Base-by-base conservation (phyloP, 2,329 filamentous ascomycete genomes). In the Fusarium succisae region DNA sequence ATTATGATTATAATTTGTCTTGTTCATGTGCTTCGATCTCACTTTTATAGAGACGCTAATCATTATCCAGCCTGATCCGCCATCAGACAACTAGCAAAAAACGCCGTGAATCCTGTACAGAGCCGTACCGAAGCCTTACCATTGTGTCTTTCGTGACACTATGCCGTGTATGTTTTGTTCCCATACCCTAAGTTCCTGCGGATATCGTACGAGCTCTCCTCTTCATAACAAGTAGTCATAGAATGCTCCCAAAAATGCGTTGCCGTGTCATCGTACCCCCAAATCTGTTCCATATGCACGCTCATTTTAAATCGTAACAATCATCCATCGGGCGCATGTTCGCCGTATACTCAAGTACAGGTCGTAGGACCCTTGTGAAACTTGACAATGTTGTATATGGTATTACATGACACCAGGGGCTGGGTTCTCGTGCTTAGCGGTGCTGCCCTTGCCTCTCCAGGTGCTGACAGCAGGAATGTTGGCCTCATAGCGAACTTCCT, bases 401-500 rank as follows among this genome's bases (percentile, higher is more conserved):
- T 35, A 41, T 68, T 77, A 83, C 59, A 83, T 75, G 37, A 73
- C 77, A 75, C 82, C 84, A 12, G 82, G 81, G 18, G 82, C 79
- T 14, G 89, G 89, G 74, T 91, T 88, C 80, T 96, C 93, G 81
- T 98, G 95, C 80, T 96, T 96, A 30, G 96, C 96, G 32, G 94
- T 94, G 77, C 92, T 96, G 20, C 96, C 96, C 86, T 98, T 98
- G 72, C 93, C 95, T 78, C 96, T 89, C 93, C 95, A 99, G 26
- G 96, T 99, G 83, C 94, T 97, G 59, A 99, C 96, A 8, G 96
- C 96, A 10, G 95, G 94, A 75, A 99, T 98, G 80, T 97, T 93
- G 13, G 96, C 96, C 81, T 93, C 92, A 80, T 94, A 93, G 50
- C 94, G 89, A 82, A 96, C 90, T 81, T 98, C 94, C 67, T 97